Evolutionary conservation across 306 rosid species (phyloP), one percentile per base, ranked within the genome.

Genomic region (Prosopis cineraria): DNA sequence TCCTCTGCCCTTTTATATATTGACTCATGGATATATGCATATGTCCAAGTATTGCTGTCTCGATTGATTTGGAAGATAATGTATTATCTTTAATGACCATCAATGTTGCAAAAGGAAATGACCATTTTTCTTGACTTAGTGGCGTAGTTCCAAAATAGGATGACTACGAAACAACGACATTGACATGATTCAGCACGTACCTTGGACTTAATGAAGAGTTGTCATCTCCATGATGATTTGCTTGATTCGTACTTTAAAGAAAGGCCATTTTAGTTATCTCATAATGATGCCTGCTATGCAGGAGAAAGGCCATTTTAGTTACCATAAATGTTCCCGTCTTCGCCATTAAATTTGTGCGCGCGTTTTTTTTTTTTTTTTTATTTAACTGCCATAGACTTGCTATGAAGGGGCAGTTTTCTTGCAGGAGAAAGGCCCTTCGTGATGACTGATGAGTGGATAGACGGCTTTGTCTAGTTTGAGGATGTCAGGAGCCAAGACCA

Each of bases 351-450:
- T 44, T n/a, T n/a, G n/a, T n/a, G n/a, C n/a, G n/a, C n/a, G n/a
- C n/a, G n/a, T n/a, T 33, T 33, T 33, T 37, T 29, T 10, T 29
- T 56, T 2, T 13, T 29, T 7, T 30, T 27, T 13, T 30, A 5
- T 30, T 76, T 4, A 66, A 80, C 30, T 60, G 62, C 68, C 27
- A 17, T 52, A 75, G 16, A 63, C 62, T 62, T 27, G 50, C 37
- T 37, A 20, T 24, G 53, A 44, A 69, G 39, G 58, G 41, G 70
- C 67, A 55, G 41, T 50, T 56, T 81, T 67, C 59, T 71, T 85
- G 79, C 88, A 70, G 88, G 84, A 71, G 78, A 72, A 72, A 47
- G 62, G 72, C 68, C 52, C 75, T 43, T 64, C 10, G 36, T 48
- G 74, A 71, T 66, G 81, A 24, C 29, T 48, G 74, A 71, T 66